phyloP scores from a whole-genome alignment of 75 land plant species.

The Cryptomeria japonica region DNA sequence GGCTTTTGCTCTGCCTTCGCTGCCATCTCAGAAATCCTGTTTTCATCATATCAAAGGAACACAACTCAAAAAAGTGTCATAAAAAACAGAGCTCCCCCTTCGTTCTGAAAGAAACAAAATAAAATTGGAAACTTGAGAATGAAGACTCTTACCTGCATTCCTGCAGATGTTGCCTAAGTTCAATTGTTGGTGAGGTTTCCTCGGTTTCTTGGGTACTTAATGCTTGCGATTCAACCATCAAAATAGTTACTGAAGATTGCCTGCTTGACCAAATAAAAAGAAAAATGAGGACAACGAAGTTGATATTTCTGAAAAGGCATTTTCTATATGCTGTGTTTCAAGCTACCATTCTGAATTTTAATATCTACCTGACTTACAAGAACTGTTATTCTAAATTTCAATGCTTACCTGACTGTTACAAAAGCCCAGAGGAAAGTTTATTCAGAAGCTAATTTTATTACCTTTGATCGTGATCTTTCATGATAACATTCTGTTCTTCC shows the following conservation, averaged over 20 bases:
- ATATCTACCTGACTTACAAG: background rate
- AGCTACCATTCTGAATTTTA: background rate
- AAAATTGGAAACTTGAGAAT: background rate
- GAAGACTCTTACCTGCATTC: constrained; percentile 6
- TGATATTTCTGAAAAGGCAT: background rate
- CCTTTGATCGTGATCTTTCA: background rate
- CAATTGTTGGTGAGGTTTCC: constrained; percentile 1
- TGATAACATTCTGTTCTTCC: background rate
- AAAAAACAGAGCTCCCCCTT: background rate
- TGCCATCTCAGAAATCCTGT: background rate
- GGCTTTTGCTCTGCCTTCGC: background rate
- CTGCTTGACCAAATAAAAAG: constrained; percentile 1
- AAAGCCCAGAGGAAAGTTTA: background rate
- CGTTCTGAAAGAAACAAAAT: background rate
- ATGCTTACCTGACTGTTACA: background rate
- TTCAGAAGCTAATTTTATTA: background rate
- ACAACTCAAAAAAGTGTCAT: background rate
- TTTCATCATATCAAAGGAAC: background rate
- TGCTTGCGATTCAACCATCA: constrained; percentile 2
- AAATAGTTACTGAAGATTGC: background rate
- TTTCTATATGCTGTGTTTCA: background rate
- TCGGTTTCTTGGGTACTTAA: background rate
- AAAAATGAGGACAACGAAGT: background rate
- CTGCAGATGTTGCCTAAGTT: constrained; percentile 6
- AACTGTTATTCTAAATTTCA: background rate